These are phyloP conservation scores for Neurospora discreta DNA, from an alignment of 495 filamentous ascomycete species.

Conservation along the genomic window DNA sequence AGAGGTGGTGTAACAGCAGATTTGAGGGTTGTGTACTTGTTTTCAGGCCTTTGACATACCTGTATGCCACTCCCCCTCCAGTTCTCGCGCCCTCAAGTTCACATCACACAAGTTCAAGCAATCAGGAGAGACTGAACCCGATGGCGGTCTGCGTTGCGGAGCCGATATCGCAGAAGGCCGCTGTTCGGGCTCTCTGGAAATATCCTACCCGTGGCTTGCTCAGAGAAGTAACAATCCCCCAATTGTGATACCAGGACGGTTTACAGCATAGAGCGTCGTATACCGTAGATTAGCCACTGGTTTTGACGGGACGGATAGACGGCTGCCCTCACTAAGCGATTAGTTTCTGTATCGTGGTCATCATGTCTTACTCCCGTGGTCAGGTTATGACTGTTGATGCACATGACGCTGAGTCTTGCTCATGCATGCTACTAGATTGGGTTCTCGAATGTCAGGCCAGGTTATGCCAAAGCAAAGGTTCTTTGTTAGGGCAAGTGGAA, in stretches of 20 bases:
- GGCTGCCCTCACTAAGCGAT: background rate
- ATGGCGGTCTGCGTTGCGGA: background rate
- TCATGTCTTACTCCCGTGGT: background rate
- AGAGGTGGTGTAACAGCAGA: background rate
- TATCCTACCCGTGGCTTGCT: background rate
- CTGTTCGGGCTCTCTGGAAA: background rate
- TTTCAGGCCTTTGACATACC: background rate
- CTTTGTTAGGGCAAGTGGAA: background rate
- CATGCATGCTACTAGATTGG: background rate
- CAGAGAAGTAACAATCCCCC: background rate
- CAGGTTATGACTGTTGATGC: background rate
- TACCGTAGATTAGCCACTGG: background rate
- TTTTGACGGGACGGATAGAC: background rate
- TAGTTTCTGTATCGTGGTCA: too few relatives aligned
- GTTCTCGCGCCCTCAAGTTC: background rate
- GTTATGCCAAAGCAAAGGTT: background rate
- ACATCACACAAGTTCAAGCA: background rate
- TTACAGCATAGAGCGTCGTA: background rate
- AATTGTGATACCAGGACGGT: background rate
- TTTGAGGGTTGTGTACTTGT: background rate
- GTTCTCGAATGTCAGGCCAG: background rate
- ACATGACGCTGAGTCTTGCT: background rate
- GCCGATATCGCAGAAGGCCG: background rate
- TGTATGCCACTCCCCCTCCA: background rate
- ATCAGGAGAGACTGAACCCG: background rate